Evolutionary conservation across 2,329 filamentous ascomycete species (phyloP).

Genomic region (Celoporthe dispersa): DNA sequence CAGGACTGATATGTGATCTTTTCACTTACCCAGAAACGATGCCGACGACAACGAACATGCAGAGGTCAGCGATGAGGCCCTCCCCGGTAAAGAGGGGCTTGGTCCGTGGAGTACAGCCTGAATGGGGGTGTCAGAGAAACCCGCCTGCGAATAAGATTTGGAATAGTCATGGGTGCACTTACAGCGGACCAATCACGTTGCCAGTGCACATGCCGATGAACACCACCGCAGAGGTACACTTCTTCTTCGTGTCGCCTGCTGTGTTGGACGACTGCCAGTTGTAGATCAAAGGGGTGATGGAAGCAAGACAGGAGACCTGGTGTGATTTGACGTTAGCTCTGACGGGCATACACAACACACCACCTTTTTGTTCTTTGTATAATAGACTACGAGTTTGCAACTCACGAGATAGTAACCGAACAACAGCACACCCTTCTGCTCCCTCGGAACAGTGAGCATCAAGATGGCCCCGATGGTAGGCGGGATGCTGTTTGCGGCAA

Average conservation of each 20-base stretch:
- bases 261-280: constrained; percentile 67
- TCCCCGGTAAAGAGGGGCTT: constrained; percentile 60
- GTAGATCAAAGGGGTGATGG: constrained; percentile 60
- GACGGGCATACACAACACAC: neutral
- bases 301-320: constrained; percentile 34
- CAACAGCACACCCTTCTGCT: constrained; percentile 52
- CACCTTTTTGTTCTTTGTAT: neutral
- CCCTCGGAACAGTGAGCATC: constrained; percentile 51
- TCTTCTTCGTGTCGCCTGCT: constrained; percentile 72
- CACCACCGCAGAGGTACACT: constrained; percentile 66
- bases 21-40: constrained; percentile 44
- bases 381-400: neutral
- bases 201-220: constrained; percentile 69
- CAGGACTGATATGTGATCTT: neutral
- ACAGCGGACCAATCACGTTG: constrained; percentile 67
- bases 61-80: constrained; percentile 63
- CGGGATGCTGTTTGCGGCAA: constrained; percentile 43
- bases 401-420: constrained; percentile 56
- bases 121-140: neutral
- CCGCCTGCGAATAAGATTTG: neutral
- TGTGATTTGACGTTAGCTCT: neutral
- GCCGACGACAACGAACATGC: constrained; percentile 64
- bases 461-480: constrained; percentile 49
- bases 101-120: constrained; percentile 60
- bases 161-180: neutral